A percentile compares a stretch with the other conserved stretches of the same genome.
Conservation (phyloP, 2,329 filamentous ascomycete genomes). For the Claviceps citrina region DNA sequence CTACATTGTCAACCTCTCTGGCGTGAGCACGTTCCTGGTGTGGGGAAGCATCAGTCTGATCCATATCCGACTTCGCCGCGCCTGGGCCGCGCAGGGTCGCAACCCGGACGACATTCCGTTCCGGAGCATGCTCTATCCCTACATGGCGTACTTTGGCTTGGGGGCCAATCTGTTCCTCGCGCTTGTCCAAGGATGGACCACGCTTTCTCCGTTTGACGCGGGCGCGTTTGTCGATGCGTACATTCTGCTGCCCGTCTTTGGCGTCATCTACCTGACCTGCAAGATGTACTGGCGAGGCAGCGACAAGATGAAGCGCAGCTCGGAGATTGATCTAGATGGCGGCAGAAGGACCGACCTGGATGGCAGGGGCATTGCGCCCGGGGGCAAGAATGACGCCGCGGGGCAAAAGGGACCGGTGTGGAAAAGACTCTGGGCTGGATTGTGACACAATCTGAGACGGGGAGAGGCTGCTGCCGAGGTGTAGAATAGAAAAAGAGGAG, state of each 20-base stretch:
- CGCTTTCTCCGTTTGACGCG: constrained; percentile 39
- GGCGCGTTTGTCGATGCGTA: constrained; percentile 49
- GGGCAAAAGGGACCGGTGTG: constrained; percentile 23
- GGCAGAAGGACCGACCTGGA: constrained; percentile 42
- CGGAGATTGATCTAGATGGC: constrained; percentile 41
- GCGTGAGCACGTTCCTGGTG: constrained; percentile 56
- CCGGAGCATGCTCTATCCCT: constrained; percentile 38
- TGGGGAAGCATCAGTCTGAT: constrained; percentile 57
- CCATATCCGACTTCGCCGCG: constrained; percentile 55
- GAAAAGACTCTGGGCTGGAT: constrained; percentile 26
- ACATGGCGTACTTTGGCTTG: constrained; percentile 44
- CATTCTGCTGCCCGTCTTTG: constrained; percentile 44
- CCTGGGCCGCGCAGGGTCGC: constrained; percentile 44
- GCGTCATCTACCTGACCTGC: constrained; percentile 38
- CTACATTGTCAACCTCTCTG: constrained; percentile 56
- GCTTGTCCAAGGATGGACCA: constrained; percentile 46
- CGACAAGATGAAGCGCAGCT: constrained; percentile 32
- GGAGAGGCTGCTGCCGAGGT: too few species aligned
- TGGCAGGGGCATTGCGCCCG: constrained; percentile 17
- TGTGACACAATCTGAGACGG: constrained; percentile 16
- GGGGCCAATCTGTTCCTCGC: constrained; percentile 42
- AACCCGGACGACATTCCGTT: constrained; percentile 39
- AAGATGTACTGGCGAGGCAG: constrained; percentile 36
- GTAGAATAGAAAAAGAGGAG: too few species aligned
- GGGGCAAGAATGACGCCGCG: constrained; percentile 16